A percentile compares a stretch with the other conserved stretches of the same genome.
Conservation (phyloP, 2,329 filamentous ascomycete species). For the Fusarium pseudoanthophilum region DNA sequence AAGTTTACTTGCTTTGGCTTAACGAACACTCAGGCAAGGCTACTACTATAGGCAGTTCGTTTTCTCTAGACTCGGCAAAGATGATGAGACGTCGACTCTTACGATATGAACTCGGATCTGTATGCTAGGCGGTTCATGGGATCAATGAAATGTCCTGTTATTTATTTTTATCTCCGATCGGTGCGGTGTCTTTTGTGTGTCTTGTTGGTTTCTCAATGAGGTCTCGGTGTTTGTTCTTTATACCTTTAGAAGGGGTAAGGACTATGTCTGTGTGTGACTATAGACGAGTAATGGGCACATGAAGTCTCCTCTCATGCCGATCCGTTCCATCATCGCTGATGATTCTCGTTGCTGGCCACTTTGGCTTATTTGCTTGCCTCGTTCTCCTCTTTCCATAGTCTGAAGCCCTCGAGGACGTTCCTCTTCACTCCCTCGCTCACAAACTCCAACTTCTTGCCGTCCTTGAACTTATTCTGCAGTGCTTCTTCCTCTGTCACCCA, state of each 20-base stretch:
- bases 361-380: background rate
- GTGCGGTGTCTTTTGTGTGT: background rate
- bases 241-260: conserved; percentile 10
- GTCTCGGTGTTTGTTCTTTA: conserved; percentile 20
- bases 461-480: conserved; percentile 35
- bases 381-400: conserved; percentile 37
- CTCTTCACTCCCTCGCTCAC: conserved; percentile 48
- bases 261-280: conserved; percentile 13
- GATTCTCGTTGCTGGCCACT: background rate
- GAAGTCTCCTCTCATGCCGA: conserved; percentile 17
- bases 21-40: conserved; percentile 1
- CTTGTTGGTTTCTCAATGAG: background rate
- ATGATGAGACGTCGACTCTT: conserved; percentile 27
- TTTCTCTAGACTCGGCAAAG: conserved; percentile 25
- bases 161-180: conserved; percentile 20
- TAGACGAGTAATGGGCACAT: conserved; percentile 40
- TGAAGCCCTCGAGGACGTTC: conserved; percentile 49
- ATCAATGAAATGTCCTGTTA: conserved; percentile 44
- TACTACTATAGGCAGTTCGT: conserved; percentile 12
- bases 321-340: background rate
- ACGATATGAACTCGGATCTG: conserved; percentile 28
- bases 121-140: conserved; percentile 44
- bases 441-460: conserved; percentile 46
- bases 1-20: conserved; percentile 27
- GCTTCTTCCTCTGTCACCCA: conserved; percentile 55